phyloP scores from a whole-genome alignment of 176 grass and related monocot genomes.

The Aegilops speltoides region DNA sequence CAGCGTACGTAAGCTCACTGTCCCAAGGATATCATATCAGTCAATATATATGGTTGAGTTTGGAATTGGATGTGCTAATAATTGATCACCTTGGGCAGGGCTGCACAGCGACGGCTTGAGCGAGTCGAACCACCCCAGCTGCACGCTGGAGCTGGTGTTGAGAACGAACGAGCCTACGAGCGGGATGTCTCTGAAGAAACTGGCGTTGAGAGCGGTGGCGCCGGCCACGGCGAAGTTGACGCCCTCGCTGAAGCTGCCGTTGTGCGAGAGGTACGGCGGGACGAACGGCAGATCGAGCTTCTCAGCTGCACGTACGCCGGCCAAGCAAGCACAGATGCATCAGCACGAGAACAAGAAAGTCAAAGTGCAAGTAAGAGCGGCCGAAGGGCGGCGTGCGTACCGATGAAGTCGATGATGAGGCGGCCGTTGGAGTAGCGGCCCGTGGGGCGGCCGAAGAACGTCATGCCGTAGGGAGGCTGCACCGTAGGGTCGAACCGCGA shows the following conservation, averaged over 20 bases:
- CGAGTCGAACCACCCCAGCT: conserved; percentile 48
- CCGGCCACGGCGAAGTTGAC: conserved; percentile 52
- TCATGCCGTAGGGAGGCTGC: conserved; percentile 38
- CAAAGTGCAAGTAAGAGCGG: neutral
- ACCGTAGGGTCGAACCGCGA: neutral
- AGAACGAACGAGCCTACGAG: neutral
- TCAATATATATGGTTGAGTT: too few species aligned
- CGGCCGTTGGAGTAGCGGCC: conserved; percentile 52
- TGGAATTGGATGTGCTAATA: neutral
- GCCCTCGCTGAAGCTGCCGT: conserved; percentile 36
- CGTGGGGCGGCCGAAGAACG: conserved; percentile 47
- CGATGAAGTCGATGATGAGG: conserved; percentile 62
- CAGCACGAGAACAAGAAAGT: neutral
- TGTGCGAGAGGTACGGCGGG: conserved; percentile 32
- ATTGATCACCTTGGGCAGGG: neutral
- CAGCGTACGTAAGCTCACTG: neutral
- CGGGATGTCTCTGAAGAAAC: conserved; percentile 28
- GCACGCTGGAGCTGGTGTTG: conserved; percentile 36
- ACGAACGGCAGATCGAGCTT: conserved; percentile 26
- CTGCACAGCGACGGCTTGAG: conserved; percentile 41
- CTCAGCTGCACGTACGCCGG: conserved; percentile 10
- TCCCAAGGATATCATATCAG: neutral
- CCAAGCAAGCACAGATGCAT: neutral
- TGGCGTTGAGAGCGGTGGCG: conserved; percentile 26
- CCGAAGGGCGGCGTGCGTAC: neutral